Conservation (phyloP, 495 filamentous ascomycete genomes). For the Neurospora terricola region DNA sequence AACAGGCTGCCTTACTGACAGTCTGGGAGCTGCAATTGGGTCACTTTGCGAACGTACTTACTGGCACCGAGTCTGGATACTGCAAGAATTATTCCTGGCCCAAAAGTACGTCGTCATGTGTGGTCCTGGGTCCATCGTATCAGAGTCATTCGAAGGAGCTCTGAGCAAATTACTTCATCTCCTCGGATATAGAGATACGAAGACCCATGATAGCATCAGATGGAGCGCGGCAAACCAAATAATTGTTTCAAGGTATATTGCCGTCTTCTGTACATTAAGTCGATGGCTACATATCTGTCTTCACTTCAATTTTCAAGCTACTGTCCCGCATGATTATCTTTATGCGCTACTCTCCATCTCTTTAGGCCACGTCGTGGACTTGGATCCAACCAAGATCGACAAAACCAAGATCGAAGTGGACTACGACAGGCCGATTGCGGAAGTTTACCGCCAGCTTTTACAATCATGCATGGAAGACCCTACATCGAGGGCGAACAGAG, state of each 20-base stretch:
- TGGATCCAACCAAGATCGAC: too few relatives aligned
- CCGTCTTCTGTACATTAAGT: accelerated
- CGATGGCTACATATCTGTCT: neutral
- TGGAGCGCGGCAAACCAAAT: neutral
- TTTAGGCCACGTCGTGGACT: neutral
- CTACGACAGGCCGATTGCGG: neutral
- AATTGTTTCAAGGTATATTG: neutral
- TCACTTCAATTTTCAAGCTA: neutral
- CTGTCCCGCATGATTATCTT: neutral
- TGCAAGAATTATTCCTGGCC: neutral
- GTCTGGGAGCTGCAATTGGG: neutral
- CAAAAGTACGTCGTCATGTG: neutral
- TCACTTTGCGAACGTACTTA: neutral
- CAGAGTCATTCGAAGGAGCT: neutral
- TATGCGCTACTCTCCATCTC: neutral
- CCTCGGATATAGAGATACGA: too few relatives aligned
- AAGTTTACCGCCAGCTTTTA: neutral
- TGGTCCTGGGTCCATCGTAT: neutral
- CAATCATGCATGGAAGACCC: neutral
- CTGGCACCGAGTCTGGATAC: neutral
- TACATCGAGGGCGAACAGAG: accelerated
- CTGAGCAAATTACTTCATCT: neutral
- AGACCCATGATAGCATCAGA: neutral
- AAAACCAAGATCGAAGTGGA: neutral
- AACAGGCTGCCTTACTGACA: neutral